Percentiles rank a stretch among this genome's conserved stretches.
These are phyloP conservation scores for Toxoplasma gondii DNA, from an alignment of 169 alveolate species.

Conservation along the genomic window DNA sequence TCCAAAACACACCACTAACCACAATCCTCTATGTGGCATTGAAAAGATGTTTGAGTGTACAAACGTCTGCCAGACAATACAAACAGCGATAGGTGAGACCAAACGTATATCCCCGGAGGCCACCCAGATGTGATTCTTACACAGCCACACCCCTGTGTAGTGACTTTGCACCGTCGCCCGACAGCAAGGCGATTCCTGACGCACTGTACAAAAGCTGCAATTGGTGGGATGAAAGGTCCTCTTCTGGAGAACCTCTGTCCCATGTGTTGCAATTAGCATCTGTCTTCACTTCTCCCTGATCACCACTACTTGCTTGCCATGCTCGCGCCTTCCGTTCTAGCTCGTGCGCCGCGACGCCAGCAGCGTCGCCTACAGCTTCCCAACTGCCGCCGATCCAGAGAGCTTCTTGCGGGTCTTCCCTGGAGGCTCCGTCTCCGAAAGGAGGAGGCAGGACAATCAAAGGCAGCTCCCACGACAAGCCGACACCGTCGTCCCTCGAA, in stretches of 20 bases:
- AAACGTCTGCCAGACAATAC: neutral
- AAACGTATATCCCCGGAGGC: no score
- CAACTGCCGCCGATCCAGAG: constrained; percentile 19
- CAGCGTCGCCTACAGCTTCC: constrained; percentile 43
- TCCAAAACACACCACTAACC: no score
- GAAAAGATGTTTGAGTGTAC: no score
- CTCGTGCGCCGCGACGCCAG: neutral
- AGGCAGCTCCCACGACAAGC: constrained; percentile 10
- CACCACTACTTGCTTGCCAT: neutral
- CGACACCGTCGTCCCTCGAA: neutral
- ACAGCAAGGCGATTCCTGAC: neutral
- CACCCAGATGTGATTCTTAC: neutral
- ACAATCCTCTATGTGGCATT: no score
- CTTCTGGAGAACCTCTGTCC: neutral
- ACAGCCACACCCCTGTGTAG: neutral
- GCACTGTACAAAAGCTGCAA: constrained; percentile 12
- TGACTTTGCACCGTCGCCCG: neutral
- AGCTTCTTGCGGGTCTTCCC: neutral
- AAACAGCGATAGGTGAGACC: neutral
- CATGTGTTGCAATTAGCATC: neutral
- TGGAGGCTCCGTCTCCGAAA: neutral
- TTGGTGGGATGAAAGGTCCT: neutral
- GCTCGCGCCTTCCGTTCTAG: neutral
- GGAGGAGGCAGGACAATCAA: constrained; percentile 3
- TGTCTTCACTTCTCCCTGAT: neutral